These are phyloP conservation scores for Phalaenopsis aphrodite DNA, from an alignment of 106 monocot genomes.

Conservation along the genomic window DNA sequence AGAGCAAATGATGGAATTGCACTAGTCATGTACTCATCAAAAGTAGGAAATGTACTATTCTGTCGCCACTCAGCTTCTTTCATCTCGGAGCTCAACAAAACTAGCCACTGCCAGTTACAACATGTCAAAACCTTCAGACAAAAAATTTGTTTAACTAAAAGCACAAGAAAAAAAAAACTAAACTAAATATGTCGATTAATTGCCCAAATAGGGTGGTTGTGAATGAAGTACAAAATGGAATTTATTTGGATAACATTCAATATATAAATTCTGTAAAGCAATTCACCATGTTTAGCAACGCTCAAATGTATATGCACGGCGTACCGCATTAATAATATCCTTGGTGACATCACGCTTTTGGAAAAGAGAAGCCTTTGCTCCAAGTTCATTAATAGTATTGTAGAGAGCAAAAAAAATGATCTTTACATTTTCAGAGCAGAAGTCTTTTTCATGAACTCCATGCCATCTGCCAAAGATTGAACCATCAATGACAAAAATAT, in stretches of 20 bases:
- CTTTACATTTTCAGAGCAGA: constrained; percentile 53
- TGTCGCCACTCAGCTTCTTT: constrained; percentile 63
- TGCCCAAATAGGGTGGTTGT: not conserved
- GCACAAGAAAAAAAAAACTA: not conserved
- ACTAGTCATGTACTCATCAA: constrained; percentile 75
- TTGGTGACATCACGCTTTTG: constrained; percentile 49
- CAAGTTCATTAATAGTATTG: constrained; percentile 58
- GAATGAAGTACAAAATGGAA: not conserved
- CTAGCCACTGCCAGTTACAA: constrained; percentile 58
- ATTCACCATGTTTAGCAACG: not conserved
- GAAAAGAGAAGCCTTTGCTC: constrained; percentile 39
- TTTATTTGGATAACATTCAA: not conserved
- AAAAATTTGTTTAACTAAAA: not conserved
- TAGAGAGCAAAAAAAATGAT: constrained; percentile 64
- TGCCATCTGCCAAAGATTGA: constrained; percentile 45
- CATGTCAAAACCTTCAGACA: not conserved
- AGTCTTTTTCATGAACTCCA: constrained; percentile 28
- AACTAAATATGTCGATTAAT: not conserved
- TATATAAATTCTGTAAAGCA: not conserved
- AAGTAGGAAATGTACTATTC: constrained; percentile 43
- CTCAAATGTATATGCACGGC: constrained; percentile 7
- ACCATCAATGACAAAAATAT: constrained; percentile 4
- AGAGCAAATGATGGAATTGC: constrained; percentile 80
- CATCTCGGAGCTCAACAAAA: constrained; percentile 63
- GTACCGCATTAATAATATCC: constrained; percentile 65